Conservation (phyloP, 495 filamentous ascomycete species). For the Tuber indicum region DNA sequence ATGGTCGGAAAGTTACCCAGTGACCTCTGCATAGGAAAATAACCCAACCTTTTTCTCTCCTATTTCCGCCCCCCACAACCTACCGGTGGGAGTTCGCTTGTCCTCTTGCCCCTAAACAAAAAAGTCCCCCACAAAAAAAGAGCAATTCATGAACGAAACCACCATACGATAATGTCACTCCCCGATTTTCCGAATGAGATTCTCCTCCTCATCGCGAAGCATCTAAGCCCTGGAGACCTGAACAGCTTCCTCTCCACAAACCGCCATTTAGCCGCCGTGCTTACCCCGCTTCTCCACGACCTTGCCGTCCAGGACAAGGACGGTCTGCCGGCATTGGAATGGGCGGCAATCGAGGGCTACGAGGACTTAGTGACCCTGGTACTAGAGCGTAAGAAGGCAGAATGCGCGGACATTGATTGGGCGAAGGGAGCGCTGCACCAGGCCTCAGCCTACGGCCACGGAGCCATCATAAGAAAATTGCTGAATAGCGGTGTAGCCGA, state of each 20-base stretch:
- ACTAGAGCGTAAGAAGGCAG: background rate
- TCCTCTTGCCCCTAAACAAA: background rate
- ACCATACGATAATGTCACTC: background rate
- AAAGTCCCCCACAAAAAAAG: background rate
- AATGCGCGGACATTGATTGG: background rate
- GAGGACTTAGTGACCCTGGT: background rate
- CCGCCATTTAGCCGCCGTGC: background rate
- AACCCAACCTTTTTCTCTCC: background rate
- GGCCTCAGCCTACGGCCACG: background rate
- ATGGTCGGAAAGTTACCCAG: background rate
- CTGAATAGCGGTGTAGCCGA: background rate
- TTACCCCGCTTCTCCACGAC: slow-evolving; percentile 3
- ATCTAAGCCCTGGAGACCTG: background rate
- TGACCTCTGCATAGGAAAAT: background rate
- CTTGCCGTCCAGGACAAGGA: slow-evolving; percentile 1
- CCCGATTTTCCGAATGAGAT: background rate
- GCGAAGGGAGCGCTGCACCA: slow-evolving; percentile 3
- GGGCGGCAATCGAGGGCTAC: slow-evolving; percentile 4
- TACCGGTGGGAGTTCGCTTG: background rate
- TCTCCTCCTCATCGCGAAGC: background rate
- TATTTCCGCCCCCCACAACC: background rate
- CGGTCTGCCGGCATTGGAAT: slow-evolving; percentile 1
- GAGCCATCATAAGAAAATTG: background rate
- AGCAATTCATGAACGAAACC: background rate
- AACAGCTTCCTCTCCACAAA: slow-evolving; percentile 2